Conservation (phyloP, 768 basidiomycete genomes). For the Paxillus involutus region DNA sequence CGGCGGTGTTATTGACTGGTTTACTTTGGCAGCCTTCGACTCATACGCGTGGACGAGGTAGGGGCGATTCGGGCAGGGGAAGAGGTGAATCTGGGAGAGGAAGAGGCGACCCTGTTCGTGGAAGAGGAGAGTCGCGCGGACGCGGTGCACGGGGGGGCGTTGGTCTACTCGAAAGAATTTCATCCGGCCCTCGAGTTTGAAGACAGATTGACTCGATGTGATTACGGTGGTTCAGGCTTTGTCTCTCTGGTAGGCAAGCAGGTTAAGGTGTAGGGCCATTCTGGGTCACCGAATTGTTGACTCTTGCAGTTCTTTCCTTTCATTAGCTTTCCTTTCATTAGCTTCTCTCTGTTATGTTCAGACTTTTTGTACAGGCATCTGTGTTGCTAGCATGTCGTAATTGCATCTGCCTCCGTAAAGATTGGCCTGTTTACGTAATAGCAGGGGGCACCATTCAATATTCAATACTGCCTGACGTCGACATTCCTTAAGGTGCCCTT, state of each 20-base stretch:
- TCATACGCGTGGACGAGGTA: slow-evolving; percentile 23
- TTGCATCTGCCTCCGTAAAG: no score
- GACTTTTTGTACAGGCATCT: background rate
- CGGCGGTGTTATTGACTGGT: background rate
- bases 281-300: background rate
- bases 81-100: slow-evolving; percentile 23
- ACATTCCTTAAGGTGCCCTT: background rate
- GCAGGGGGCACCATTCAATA: no score
- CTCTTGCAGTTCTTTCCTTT: background rate
- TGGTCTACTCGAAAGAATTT: slow-evolving; percentile 17
- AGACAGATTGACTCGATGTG: slow-evolving; percentile 14
- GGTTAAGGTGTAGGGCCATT: background rate
- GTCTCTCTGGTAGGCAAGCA: no score
- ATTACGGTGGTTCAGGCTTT: background rate
- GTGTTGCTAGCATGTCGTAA: background rate
- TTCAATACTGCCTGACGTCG: no score
- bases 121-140: slow-evolving; percentile 7
- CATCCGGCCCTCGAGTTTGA: slow-evolving; percentile 13
- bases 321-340: background rate
- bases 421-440: slow-evolving; percentile 14
- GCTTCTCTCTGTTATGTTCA: background rate
- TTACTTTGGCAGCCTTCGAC: slow-evolving; percentile 9
- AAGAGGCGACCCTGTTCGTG: slow-evolving; percentile 1
- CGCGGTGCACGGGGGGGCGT: slow-evolving; percentile 20
- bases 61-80: slow-evolving; percentile 12